These are phyloP conservation scores for Lasiosphaeriaceae sp. DNA, from an alignment of 495 filamentous ascomycete species.

Conservation along the genomic window DNA sequence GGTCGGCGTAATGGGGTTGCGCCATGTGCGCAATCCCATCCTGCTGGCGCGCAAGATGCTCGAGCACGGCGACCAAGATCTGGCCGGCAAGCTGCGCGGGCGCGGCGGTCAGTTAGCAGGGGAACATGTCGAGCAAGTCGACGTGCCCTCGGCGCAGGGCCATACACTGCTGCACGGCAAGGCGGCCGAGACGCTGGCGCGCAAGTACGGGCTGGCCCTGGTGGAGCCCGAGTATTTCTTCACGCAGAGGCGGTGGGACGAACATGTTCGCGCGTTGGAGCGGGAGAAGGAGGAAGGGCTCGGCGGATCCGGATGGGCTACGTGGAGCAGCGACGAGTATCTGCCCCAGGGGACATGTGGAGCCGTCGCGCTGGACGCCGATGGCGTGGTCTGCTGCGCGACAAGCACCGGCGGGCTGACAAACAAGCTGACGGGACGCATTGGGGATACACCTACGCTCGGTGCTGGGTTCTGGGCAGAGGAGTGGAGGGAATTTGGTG, in stretches of 20 bases:
- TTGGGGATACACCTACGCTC: constrained; percentile 83
- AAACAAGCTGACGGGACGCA: constrained; percentile 79
- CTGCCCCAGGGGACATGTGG: constrained; percentile 82
- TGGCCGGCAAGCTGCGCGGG: constrained; percentile 28
- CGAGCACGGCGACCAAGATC: constrained; percentile 52
- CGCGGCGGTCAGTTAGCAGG: too few relatives aligned
- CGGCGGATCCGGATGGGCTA: constrained; percentile 27
- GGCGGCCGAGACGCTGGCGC: constrained; percentile 63
- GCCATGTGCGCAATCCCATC: constrained; percentile 74
- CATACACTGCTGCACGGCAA: constrained; percentile 66
- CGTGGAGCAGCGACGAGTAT: constrained; percentile 54
- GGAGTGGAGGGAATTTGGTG: constrained; percentile 56
- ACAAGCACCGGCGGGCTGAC: constrained; percentile 87
- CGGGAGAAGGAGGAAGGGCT: constrained; percentile 42
- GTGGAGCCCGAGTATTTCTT: constrained; percentile 71
- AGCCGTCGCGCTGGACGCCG: constrained; percentile 69
- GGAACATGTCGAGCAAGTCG: too few relatives aligned
- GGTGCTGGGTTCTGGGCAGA: constrained; percentile 92
- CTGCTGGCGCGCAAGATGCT: constrained; percentile 69
- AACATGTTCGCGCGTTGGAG: constrained; percentile 66
- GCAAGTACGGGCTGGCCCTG: constrained; percentile 63
- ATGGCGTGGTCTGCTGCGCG: constrained; percentile 70
- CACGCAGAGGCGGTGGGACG: constrained; percentile 75
- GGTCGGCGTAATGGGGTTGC: constrained; percentile 68
- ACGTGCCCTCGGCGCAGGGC: constrained; percentile 49